Evolutionary conservation across 164 flowering plant genomes (phyloP).

Genomic region (Piper longum): DNA sequence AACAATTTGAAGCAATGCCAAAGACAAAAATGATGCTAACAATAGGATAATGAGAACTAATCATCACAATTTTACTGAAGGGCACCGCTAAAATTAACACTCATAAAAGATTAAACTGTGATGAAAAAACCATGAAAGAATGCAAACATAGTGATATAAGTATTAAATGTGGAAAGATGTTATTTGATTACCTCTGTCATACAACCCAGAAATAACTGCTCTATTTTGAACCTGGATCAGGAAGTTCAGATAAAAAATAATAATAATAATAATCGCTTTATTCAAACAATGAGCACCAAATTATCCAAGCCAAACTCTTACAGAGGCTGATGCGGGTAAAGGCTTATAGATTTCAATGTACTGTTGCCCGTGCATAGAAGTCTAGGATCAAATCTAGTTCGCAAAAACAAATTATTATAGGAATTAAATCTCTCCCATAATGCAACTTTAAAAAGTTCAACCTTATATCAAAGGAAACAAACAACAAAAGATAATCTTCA

Average conservation of each 20-base stretch:
- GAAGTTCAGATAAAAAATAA: not conserved
- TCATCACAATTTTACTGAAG: too few relatives aligned
- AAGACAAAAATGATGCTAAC: too few relatives aligned
- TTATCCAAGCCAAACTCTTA: slow-evolving; percentile 24
- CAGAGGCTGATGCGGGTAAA: slow-evolving; percentile 58
- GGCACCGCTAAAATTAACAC: too few relatives aligned
- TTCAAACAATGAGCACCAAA: not conserved
- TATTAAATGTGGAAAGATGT: too few relatives aligned
- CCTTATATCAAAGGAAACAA: not conserved
- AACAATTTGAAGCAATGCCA: too few relatives aligned
- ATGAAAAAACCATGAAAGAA: too few relatives aligned
- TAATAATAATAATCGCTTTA: not conserved
- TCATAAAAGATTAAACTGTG: too few relatives aligned
- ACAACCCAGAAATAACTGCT: slow-evolving; percentile 56
- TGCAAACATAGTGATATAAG: too few relatives aligned
- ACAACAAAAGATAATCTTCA: not conserved
- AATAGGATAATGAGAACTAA: too few relatives aligned
- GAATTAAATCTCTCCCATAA: not conserved
- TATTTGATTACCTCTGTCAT: slow-evolving; percentile 63
- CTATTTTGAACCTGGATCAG: slow-evolving; percentile 52
- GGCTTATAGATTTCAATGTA: slow-evolving; percentile 78
- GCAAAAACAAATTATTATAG: too few relatives aligned
- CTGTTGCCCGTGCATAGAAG: slow-evolving; percentile 89
- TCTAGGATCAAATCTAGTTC: slow-evolving; percentile 61
- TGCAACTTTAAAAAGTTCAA: not conserved